These are phyloP conservation scores for Canavalia gladiata DNA, from an alignment of 306 rosid species.

Conservation along the genomic window DNA sequence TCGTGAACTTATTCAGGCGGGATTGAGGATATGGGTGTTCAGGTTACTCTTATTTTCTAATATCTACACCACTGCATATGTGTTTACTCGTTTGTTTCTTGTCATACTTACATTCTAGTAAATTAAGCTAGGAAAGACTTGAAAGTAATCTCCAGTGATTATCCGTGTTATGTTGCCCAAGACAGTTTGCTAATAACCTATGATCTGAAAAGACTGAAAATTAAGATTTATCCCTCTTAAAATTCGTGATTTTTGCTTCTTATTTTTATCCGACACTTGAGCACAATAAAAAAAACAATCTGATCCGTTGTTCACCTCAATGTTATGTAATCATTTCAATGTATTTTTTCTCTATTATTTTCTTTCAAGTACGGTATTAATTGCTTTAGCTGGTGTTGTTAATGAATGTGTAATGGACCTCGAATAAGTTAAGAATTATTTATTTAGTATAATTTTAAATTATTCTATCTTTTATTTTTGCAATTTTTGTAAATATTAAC, in stretches of 20 bases:
- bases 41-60: slow-evolving; percentile 61
- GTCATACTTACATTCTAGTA: not conserved
- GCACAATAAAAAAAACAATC: not conserved
- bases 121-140: not conserved
- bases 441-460: no score
- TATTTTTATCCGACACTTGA: not conserved
- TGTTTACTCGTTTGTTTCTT: slow-evolving; percentile 8
- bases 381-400: not conserved
- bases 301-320: not conserved
- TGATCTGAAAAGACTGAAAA: not conserved
- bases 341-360: not conserved
- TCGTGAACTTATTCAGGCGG: slow-evolving; percentile 68
- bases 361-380: not conserved
- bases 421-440: not conserved
- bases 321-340: not conserved
- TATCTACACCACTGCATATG: not conserved
- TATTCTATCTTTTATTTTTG: no score
- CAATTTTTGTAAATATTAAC: no score
- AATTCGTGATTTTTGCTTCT: not conserved
- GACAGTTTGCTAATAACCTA: slow-evolving; percentile 17
- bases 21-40: slow-evolving; percentile 89
- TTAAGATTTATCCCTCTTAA: slow-evolving; percentile 7
- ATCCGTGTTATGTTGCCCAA: not conserved
- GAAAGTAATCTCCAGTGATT: not conserved
- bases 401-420: not conserved